Conservation (phyloP, 108 stramenopile genomes). For the Poteriospumella lacustris region DNA sequence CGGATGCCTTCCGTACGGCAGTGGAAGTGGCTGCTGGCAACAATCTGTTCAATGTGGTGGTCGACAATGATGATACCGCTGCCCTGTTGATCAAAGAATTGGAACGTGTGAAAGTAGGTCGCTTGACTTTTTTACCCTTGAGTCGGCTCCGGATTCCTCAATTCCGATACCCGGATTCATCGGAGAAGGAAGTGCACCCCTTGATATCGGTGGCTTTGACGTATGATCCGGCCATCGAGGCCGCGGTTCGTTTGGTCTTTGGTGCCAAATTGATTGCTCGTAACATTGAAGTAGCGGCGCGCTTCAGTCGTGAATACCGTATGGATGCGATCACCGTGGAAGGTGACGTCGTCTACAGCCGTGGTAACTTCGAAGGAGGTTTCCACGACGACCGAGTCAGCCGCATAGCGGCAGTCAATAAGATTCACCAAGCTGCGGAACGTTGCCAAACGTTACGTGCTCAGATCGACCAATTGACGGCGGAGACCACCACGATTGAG, state of each 20-base stretch:
- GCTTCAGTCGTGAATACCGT: constrained; percentile 4
- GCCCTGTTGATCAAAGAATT: constrained; percentile 77
- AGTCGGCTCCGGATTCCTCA: constrained; percentile 69
- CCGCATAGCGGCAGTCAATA: not conserved
- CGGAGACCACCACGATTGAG: not conserved
- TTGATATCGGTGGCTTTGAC: constrained; percentile 48
- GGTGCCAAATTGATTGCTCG: constrained; percentile 72
- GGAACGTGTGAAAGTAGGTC: constrained; percentile 70
- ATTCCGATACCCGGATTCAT: constrained; percentile 51
- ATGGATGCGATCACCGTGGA: constrained; percentile 96
- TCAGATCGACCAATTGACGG: not conserved
- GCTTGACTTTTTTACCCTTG: constrained; percentile 96
- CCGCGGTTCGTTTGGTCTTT: constrained; percentile 88
- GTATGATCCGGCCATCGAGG: constrained; percentile 68
- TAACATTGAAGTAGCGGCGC: constrained; percentile 24
- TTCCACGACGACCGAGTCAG: constrained; percentile 45
- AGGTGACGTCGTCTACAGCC: constrained; percentile 82
- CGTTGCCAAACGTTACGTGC: not conserved
- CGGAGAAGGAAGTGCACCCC: constrained; percentile 33
- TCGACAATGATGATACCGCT: constrained; percentile 92
- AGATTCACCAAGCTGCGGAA: not conserved
- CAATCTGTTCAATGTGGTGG: constrained; percentile 90
- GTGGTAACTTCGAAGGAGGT: constrained; percentile 85
- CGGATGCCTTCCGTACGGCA: constrained; percentile 74
- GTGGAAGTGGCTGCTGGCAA: constrained; percentile 91